These are phyloP conservation scores for Capronia epimyces DNA, from an alignment of 2,329 filamentous ascomycete species.

Conservation along the genomic window DNA sequence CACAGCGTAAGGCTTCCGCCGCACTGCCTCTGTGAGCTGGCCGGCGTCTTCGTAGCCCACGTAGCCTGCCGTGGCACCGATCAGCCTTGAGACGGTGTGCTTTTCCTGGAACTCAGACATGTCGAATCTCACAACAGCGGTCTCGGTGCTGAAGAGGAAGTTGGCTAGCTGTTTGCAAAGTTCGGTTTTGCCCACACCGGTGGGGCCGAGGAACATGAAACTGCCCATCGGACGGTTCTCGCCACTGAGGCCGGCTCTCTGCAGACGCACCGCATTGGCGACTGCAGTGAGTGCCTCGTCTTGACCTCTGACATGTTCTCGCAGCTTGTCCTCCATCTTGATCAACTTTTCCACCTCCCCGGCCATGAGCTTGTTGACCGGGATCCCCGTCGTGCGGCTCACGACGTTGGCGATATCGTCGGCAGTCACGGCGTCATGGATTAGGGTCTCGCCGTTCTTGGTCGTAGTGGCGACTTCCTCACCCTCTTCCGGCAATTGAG, in stretches of 20 bases:
- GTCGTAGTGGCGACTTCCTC: constrained; percentile 35
- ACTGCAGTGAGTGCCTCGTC: constrained; percentile 90
- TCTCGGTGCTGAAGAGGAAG: constrained; percentile 89
- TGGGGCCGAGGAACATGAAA: constrained; percentile 97
- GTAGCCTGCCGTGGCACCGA: constrained; percentile 89
- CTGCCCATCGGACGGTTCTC: constrained; percentile 88
- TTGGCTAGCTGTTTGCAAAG: constrained; percentile 91
- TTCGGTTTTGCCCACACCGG: constrained; percentile 94
- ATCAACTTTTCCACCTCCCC: constrained; percentile 93
- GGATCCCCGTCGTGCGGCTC: constrained; percentile 85
- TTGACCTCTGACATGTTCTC: constrained; percentile 80
- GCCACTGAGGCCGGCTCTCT: constrained; percentile 83
- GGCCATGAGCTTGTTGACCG: constrained; percentile 83
- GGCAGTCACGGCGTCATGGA: constrained; percentile 90
- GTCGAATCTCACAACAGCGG: constrained; percentile 87
- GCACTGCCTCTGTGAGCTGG: constrained; percentile 89
- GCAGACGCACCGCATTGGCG: constrained; percentile 86
- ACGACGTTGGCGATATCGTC: constrained; percentile 94
- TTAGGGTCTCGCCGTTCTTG: constrained; percentile 53
- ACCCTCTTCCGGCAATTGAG: constrained; percentile 71
- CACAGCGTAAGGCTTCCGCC: constrained; percentile 91
- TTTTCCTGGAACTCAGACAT: constrained; percentile 99
- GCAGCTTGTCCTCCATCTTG: constrained; percentile 86
- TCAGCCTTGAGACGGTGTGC: constrained; percentile 87
- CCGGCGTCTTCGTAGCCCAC: constrained; percentile 96